phyloP scores from a whole-genome alignment of 2,329 filamentous ascomycete species.

The Ceratocystis destructans region DNA sequence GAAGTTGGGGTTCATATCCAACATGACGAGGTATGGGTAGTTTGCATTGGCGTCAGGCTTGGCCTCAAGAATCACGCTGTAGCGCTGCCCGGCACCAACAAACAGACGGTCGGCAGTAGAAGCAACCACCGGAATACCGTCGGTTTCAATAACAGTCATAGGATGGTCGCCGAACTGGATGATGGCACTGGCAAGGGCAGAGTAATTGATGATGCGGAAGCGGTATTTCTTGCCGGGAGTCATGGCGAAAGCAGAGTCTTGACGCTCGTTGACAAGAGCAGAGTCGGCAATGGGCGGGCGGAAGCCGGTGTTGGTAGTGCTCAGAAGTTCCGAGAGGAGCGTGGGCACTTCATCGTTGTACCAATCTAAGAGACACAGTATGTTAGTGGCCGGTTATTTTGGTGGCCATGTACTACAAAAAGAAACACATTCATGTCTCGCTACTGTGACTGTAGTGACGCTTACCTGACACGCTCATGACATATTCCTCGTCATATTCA shows the following conservation, averaged over 20 bases:
- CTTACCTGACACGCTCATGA: slow-evolving; percentile 34
- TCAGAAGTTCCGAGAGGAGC: slow-evolving; percentile 35
- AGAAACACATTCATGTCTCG: not conserved
- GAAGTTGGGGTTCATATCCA: slow-evolving; percentile 33
- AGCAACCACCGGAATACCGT: slow-evolving; percentile 30
- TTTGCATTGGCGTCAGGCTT: slow-evolving; percentile 29
- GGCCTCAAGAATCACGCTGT: slow-evolving; percentile 34
- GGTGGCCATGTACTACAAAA: no score
- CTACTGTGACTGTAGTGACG: not conserved
- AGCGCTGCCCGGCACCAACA: slow-evolving; percentile 33
- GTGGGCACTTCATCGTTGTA: slow-evolving; percentile 41
- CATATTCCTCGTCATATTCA: slow-evolving; percentile 39
- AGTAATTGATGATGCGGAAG: slow-evolving; percentile 34
- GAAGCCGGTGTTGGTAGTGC: slow-evolving; percentile 33
- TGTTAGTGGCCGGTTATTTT: not conserved
- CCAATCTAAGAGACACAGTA: slow-evolving; percentile 32
- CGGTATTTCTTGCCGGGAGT: slow-evolving; percentile 30
- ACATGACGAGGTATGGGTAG: slow-evolving; percentile 31
- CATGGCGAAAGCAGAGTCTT: slow-evolving; percentile 21
- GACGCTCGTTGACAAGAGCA: slow-evolving; percentile 38
- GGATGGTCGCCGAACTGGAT: slow-evolving; percentile 32
- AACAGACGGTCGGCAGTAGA: slow-evolving; percentile 29
- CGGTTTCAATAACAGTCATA: slow-evolving; percentile 35
- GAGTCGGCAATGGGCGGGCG: slow-evolving; percentile 40
- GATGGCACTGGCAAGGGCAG: slow-evolving; percentile 32